phyloP scores from a whole-genome alignment of 2,329 filamentous ascomycete species.

The Cercospora zeae-maydis region DNA sequence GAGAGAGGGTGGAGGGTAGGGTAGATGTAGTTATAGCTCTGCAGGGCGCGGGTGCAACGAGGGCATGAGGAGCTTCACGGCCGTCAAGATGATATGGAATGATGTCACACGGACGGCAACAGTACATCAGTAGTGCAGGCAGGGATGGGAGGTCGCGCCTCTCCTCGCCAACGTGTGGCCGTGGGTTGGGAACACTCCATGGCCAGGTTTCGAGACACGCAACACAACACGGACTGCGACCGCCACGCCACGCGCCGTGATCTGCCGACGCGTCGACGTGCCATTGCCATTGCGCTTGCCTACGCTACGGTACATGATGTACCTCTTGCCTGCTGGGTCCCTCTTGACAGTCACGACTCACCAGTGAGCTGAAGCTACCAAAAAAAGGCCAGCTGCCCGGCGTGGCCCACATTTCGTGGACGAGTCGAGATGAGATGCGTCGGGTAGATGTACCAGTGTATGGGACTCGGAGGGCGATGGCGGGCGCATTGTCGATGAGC shows the following conservation, averaged over 20 bases:
- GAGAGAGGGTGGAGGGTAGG: conserved; percentile 13
- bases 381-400: not conserved
- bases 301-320: no score
- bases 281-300: not conserved
- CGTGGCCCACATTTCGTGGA: not conserved
- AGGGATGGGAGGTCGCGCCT: conserved; percentile 16
- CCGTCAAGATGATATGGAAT: conserved; percentile 15
- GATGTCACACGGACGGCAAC: conserved; percentile 12
- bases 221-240: no score
- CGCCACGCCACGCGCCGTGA: conserved; percentile 16
- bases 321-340: not conserved
- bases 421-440: not conserved
- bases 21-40: conserved; percentile 22
- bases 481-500: conserved; percentile 11
- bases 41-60: conserved; percentile 15
- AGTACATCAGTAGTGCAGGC: conserved; percentile 13
- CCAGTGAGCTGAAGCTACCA: no score
- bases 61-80: not conserved
- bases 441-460: no score
- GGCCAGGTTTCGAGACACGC: conserved; percentile 14
- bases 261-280: conserved; percentile 13
- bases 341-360: no score
- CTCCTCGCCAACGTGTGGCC: conserved; percentile 1
- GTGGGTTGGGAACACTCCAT: not conserved
- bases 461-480: not conserved